Percentiles rank a stretch among this genome's conserved stretches.
phyloP scores from a whole-genome alignment of 768 basidiomycete species.

The Boletus rex-veris region DNA sequence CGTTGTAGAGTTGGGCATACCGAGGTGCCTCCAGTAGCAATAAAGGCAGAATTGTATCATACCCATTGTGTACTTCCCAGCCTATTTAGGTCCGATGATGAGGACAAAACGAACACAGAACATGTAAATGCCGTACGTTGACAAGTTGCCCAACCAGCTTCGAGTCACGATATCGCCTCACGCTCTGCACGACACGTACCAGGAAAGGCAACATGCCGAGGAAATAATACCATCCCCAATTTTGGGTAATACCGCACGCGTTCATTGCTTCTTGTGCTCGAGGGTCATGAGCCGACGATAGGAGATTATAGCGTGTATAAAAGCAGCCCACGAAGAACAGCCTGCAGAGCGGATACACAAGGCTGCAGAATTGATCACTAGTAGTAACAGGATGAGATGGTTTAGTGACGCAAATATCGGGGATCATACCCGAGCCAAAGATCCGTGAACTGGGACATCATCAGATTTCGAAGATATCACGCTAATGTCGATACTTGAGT shows the following conservation, averaged over 20 bases:
- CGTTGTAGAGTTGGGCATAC: conserved; percentile 28
- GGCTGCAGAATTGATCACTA: conserved; percentile 81
- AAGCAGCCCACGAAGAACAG: conserved; percentile 73
- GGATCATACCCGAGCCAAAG: conserved; percentile 80
- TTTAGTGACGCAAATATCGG: not conserved
- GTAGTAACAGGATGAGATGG: conserved; percentile 5
- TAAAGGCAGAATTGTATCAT: conserved; percentile 67
- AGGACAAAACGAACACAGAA: not conserved
- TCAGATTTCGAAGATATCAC: conserved; percentile 2
- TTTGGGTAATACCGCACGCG: conserved; percentile 37
- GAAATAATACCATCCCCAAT: conserved; percentile 63
- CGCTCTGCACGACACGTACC: conserved; percentile 78
- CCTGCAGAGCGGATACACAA: conserved; percentile 71
- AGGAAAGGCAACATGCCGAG: conserved; percentile 66
- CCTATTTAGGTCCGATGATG: conserved; percentile 42
- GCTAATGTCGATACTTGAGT: not conserved
- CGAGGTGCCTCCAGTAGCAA: conserved; percentile 72
- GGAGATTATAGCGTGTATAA: conserved; percentile 39
- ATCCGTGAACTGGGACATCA: conserved; percentile 60
- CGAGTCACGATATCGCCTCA: conserved; percentile 86
- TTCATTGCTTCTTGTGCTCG: conserved; percentile 46
- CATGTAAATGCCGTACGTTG: conserved; percentile 56
- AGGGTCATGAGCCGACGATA: conserved; percentile 11
- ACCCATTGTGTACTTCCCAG: conserved; percentile 75
- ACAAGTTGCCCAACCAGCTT: conserved; percentile 71